Percentiles rank a stretch among this genome's conserved stretches.
phyloP scores from a whole-genome alignment of 2,329 filamentous ascomycete species.

The Aspergillus fumigatiaffinis region DNA sequence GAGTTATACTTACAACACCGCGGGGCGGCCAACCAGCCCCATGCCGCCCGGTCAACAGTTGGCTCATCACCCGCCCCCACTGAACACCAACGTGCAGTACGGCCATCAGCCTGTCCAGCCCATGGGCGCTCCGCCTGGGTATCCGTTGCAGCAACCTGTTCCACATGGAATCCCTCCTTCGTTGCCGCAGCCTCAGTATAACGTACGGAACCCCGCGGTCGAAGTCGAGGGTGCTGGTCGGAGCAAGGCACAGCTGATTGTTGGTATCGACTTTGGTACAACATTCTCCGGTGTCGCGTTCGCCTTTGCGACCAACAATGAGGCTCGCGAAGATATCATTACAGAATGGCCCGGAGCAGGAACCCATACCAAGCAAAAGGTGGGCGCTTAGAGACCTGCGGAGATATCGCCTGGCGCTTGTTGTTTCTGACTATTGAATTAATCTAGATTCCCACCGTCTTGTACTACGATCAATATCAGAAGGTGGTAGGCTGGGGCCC shows the following conservation, averaged over 20 bases:
- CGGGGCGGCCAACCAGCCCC: conserved; percentile 51
- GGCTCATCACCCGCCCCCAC: conserved; percentile 47
- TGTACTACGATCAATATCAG: conserved; percentile 99
- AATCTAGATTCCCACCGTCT: conserved; percentile 81
- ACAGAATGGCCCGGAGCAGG: conserved; percentile 98
- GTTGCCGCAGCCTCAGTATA: conserved; percentile 26
- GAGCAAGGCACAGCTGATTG: conserved; percentile 95
- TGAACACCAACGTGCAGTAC: conserved; percentile 53
- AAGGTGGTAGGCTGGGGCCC: conserved; percentile 99
- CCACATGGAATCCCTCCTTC: conserved; percentile 25
- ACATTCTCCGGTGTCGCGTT: conserved; percentile 98
- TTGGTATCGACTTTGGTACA: conserved; percentile 98
- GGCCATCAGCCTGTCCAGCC: conserved; percentile 36
- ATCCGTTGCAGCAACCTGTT: conserved; percentile 38
- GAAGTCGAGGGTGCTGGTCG: conserved; percentile 86
- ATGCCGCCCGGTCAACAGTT: conserved; percentile 45
- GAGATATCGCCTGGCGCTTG: background rate
- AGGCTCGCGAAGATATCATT: conserved; percentile 97
- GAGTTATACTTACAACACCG: conserved; percentile 58
- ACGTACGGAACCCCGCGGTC: conserved; percentile 32
- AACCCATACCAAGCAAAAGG: conserved; percentile 98
- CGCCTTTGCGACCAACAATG: conserved; percentile 88
- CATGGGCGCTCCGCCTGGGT: conserved; percentile 43
- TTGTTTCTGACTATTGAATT: conserved; percentile 5
- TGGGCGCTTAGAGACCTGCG: conserved; percentile 34